Conservation (phyloP, 2,329 filamentous ascomycete species). For the Gaeumannomyces tritici region DNA sequence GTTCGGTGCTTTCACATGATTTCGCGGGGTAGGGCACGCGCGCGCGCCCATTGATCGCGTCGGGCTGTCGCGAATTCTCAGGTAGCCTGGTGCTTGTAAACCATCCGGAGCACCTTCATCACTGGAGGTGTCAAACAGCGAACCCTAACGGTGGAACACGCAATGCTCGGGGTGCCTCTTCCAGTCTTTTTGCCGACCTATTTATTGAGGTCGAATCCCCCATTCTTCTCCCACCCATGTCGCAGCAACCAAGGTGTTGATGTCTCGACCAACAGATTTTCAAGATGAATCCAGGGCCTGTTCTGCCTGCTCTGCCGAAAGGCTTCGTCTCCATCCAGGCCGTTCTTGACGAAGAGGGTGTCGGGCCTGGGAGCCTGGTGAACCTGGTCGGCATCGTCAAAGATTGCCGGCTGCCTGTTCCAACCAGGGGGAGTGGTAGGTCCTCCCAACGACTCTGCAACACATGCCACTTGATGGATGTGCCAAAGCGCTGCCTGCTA, state of each 20-base stretch:
- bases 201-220: no score
- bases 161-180: no score
- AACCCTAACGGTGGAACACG: no score
- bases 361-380: constrained; percentile 23
- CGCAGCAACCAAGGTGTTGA: neutral
- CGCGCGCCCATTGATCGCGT: neutral
- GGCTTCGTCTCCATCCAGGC: constrained; percentile 31
- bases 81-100: no score
- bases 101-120: no score
- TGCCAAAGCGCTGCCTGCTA: constrained; percentile 5
- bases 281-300: neutral
- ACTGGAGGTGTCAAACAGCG: no score
- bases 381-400: constrained; percentile 63
- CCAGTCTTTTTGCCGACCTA: no score
- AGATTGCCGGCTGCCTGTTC: constrained; percentile 46
- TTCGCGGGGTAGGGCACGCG: neutral
- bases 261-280: neutral
- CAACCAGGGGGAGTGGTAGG: constrained; percentile 41
- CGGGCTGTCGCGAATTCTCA: neutral
- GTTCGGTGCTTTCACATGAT: neutral
- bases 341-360: constrained; percentile 28
- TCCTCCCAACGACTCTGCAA: neutral
- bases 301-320: constrained; percentile 21
- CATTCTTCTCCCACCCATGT: no score
- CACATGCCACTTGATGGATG: no score